phyloP scores from a whole-genome alignment of 441 rosid species.

The Gossypium aridum region DNA sequence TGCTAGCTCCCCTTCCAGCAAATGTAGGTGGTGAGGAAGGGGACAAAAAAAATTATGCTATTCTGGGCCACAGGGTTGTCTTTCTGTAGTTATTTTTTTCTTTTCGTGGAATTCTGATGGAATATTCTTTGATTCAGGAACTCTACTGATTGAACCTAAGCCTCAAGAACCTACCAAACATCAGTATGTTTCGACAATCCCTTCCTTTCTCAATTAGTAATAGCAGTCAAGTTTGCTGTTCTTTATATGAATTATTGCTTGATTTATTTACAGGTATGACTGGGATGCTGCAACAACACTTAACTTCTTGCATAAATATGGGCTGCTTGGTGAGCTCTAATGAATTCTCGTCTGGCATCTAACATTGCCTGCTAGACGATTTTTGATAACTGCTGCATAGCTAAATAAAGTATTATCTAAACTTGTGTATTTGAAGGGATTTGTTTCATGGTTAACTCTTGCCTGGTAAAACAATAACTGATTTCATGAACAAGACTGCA shows the following conservation, averaged over 20 bases:
- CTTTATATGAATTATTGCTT: not conserved
- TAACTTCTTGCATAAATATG: constrained; percentile 80
- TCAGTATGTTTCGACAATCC: constrained; percentile 40
- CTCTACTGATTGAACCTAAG: constrained; percentile 89
- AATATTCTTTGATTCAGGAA: constrained; percentile 37
- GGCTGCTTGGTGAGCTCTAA: constrained; percentile 47
- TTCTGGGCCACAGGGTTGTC: not conserved
- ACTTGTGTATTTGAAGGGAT: not conserved
- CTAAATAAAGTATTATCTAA: not conserved
- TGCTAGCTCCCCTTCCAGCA: not conserved
- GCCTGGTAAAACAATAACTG: not conserved
- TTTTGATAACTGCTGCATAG: not conserved
- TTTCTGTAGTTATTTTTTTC: not conserved
- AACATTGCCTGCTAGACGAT: not conserved
- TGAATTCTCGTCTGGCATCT: not conserved
- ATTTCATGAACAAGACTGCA: not conserved
- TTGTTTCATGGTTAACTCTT: not conserved
- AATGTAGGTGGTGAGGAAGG: not conserved
- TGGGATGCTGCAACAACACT: constrained; percentile 99
- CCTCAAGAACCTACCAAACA: constrained; percentile 99
- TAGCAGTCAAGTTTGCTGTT: not conserved
- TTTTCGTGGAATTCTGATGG: not conserved
- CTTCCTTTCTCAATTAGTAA: not conserved
- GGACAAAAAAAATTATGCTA: not conserved
- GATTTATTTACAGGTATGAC: constrained; percentile 51